phyloP scores from a whole-genome alignment of 495 filamentous ascomycete species.

The Zalerion maritima region DNA sequence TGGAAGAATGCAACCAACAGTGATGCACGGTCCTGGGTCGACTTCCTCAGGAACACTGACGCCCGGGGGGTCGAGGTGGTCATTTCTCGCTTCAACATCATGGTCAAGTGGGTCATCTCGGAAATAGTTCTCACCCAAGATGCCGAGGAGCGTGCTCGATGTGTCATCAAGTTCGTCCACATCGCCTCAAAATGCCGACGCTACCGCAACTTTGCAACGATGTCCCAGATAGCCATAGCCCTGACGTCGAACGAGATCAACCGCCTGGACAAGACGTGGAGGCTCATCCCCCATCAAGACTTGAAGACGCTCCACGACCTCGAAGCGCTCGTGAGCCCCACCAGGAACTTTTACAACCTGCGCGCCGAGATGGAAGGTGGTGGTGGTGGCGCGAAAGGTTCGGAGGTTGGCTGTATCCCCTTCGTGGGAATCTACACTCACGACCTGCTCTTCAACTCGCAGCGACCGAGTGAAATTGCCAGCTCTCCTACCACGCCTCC shows the following conservation, averaged over 20 bases:
- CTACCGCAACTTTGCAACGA: conserved; percentile 89
- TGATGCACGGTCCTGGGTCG: conserved; percentile 71
- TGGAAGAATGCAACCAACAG: conserved; percentile 61
- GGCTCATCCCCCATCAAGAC: conserved; percentile 55
- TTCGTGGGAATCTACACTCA: conserved; percentile 94
- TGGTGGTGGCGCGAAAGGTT: conserved; percentile 14
- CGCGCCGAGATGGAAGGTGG: conserved; percentile 79
- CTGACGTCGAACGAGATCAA: conserved; percentile 70
- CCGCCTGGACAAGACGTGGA: conserved; percentile 70
- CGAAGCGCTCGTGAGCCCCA: conserved; percentile 71
- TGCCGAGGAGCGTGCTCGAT: conserved; percentile 66
- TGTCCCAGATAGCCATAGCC: conserved; percentile 88
- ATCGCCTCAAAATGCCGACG: conserved; percentile 73
- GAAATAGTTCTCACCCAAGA: conserved; percentile 77
- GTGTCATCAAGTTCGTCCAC: conserved; percentile 84
- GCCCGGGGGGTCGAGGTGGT: conserved; percentile 88
- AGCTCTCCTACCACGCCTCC: conserved; percentile 51
- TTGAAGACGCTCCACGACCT: conserved; percentile 61
- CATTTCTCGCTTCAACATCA: conserved; percentile 88
- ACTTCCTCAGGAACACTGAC: conserved; percentile 69
- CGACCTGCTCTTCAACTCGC: conserved; percentile 90
- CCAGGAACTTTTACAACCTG: conserved; percentile 80
- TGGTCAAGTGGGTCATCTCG: conserved; percentile 94
- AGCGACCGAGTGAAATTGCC: conserved; percentile 61
- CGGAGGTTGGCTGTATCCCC: conserved; percentile 82